Percentiles rank a stretch among this genome's conserved stretches.
Evolutionary conservation across 2,329 filamentous ascomycete genomes (phyloP).

Genomic region (Gremmenia infestans): DNA sequence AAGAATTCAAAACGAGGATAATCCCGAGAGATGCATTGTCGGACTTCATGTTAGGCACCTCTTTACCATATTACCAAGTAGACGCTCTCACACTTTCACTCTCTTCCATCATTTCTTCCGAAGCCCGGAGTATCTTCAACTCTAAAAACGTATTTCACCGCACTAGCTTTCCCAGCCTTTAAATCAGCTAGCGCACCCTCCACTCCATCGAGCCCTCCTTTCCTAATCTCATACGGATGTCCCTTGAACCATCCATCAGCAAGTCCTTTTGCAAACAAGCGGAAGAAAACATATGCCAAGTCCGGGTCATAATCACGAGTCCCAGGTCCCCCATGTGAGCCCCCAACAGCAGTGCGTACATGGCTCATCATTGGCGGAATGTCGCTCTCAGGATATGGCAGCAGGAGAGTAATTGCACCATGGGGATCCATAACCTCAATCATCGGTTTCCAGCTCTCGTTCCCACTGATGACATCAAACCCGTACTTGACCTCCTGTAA

Average conservation of each 20-base stretch:
- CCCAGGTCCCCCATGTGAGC: too few relatives aligned
- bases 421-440: too few relatives aligned
- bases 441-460: background rate
- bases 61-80: too few relatives aligned
- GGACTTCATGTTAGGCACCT: too few relatives aligned
- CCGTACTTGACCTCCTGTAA: background rate
- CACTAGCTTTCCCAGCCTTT: constrained; percentile 55
- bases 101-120: background rate
- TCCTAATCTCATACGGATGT: constrained; percentile 46
- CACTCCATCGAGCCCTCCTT: constrained; percentile 42
- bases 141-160: constrained; percentile 57
- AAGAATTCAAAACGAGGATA: too few relatives aligned
- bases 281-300: constrained; percentile 12
- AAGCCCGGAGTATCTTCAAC: constrained; percentile 13
- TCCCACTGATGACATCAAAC: constrained; percentile 5
- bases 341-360: too few relatives aligned
- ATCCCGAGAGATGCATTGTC: too few relatives aligned
- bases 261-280: constrained; percentile 33
- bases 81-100: background rate
- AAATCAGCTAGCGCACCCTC: constrained; percentile 48
- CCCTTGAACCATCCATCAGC: constrained; percentile 42
- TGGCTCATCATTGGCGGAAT: too few relatives aligned
- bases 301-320: background rate
- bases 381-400: too few relatives aligned
- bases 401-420: too few relatives aligned